Conservation (phyloP, 352 stramenopile species). For the Pelagophyceae sp. region DNA sequence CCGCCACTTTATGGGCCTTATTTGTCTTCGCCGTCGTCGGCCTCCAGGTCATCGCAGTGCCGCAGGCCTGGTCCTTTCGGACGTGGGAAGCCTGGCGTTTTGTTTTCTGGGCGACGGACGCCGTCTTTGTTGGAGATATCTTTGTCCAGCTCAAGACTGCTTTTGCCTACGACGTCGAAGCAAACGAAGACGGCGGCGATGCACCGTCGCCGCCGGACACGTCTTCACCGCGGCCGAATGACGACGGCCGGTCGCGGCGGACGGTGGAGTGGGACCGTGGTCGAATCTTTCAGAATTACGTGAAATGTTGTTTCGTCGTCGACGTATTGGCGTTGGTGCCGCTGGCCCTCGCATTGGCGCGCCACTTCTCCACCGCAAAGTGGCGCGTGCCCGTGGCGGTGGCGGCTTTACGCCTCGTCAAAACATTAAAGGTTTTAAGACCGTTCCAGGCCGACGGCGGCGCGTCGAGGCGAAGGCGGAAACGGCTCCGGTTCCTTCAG, state of each 20-base stretch:
- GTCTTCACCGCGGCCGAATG: too few relatives aligned
- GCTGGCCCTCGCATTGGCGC: neutral
- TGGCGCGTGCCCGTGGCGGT: constrained; percentile 25
- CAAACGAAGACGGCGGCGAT: constrained; percentile 36
- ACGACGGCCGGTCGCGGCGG: too few relatives aligned
- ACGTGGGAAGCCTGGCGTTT: neutral
- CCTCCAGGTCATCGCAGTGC: constrained; percentile 22
- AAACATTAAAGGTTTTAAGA: constrained; percentile 32
- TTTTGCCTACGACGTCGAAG: neutral
- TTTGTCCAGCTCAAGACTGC: constrained; percentile 20
- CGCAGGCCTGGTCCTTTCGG: neutral
- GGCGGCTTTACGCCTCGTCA: constrained; percentile 36
- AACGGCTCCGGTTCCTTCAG: constrained; percentile 46
- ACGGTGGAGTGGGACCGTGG: constrained; percentile 36
- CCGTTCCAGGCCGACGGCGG: constrained; percentile 32
- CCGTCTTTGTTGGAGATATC: constrained; percentile 19
- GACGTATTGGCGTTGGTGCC: constrained; percentile 2
- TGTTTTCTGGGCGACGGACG: constrained; percentile 13
- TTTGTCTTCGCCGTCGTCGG: constrained; percentile 19
- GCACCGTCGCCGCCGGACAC: too few relatives aligned
- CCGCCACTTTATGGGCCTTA: constrained; percentile 1
- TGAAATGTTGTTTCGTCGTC: constrained; percentile 18
- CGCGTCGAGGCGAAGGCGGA: constrained; percentile 8
- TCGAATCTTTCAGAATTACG: constrained; percentile 44
- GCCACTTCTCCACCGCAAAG: neutral